Base-by-base conservation (phyloP, 495 filamentous ascomycete species). In the Polyplosphaeria fusca region DNA sequence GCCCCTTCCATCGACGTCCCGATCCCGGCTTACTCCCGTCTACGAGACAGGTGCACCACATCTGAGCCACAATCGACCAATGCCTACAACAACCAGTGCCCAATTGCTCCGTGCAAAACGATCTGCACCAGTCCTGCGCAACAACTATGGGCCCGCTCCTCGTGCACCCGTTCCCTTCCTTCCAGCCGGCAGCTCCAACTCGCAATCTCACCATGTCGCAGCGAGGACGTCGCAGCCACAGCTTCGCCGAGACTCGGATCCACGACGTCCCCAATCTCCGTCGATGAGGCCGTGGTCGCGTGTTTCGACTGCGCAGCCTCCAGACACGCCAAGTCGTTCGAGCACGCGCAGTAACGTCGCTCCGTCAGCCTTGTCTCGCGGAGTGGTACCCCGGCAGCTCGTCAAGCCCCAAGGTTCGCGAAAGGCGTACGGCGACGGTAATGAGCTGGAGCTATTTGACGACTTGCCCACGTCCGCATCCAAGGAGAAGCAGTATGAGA, bases 371-470 rank as follows among this genome's bases (percentile, higher is more conserved):
- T 65, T 83, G 24, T 70, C 77, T 55, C 77, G 77, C 51, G 77
- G 86, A 62, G 80, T 80, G 24, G 73, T 79, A 22, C 70, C 77
- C 1, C 88, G 87, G 68, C 77, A 79, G 37, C 83, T 84, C 23
- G 88, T 79, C 55, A 84, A 86, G 68, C 5, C 91, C 90, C 2
- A 81, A 82, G 24, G 80, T 82, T n/a, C 26, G 54, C 35, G 78
- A 82, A 82, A 85, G 26, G 83, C 89, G 65, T 98, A 92, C 72
- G 93, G 93, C 3, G 89, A 96, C 71, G 93, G 93, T 19, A 87
- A 81, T 35, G 93, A 98, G 69, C 74, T 98, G 25, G 92, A 96
- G 55, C 81, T 79, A 12, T 97, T 98, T 68, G 93, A 97, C 63
- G 93, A 98, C 72, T 74, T 98, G 45, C 94, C 94, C 12, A 97